These are phyloP conservation scores for Huntiella abstrusa DNA, from an alignment of 2,329 filamentous ascomycete species.

Conservation along the genomic window DNA sequence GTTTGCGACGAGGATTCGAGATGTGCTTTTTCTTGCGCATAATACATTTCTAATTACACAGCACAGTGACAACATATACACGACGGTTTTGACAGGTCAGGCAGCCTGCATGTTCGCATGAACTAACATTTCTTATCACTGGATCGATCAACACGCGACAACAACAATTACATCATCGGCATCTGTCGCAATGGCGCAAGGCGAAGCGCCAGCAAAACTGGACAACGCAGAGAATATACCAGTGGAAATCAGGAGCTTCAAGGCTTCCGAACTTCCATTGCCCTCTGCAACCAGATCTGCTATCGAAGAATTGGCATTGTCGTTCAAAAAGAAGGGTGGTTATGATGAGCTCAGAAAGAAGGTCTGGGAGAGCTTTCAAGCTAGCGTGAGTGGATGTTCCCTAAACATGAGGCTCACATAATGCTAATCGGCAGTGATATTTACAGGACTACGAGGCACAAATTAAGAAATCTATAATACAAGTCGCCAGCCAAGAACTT, in stretches of 20 bases:
- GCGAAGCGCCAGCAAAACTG: not conserved
- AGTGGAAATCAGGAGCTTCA: slow-evolving; percentile 32
- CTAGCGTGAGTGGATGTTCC: slow-evolving; percentile 32
- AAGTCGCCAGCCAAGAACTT: slow-evolving; percentile 54
- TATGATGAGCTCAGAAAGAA: slow-evolving; percentile 64
- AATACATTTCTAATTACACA: no score
- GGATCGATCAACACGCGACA: not conserved
- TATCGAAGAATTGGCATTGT: slow-evolving; percentile 58
- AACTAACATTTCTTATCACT: not conserved
- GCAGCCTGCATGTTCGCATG: not conserved
- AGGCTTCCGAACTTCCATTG: slow-evolving; percentile 56
- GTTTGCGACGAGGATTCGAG: not conserved
- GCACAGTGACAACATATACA: no score
- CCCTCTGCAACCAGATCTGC: slow-evolving; percentile 52
- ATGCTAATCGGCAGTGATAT: not conserved
- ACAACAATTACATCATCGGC: not conserved
- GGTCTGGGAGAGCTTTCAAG: slow-evolving; percentile 55
- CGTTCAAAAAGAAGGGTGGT: slow-evolving; percentile 71
- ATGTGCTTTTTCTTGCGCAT: not conserved
- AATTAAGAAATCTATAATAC: slow-evolving; percentile 46
- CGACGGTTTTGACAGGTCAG: not conserved
- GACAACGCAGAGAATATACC: not conserved
- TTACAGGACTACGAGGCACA: slow-evolving; percentile 48
- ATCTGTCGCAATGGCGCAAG: not conserved
- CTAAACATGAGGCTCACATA: no score